A percentile compares a stretch with the other conserved stretches of the same genome.
Evolutionary conservation across 352 stramenopile species (phyloP).

Genomic region (Bremia lactucae): DNA sequence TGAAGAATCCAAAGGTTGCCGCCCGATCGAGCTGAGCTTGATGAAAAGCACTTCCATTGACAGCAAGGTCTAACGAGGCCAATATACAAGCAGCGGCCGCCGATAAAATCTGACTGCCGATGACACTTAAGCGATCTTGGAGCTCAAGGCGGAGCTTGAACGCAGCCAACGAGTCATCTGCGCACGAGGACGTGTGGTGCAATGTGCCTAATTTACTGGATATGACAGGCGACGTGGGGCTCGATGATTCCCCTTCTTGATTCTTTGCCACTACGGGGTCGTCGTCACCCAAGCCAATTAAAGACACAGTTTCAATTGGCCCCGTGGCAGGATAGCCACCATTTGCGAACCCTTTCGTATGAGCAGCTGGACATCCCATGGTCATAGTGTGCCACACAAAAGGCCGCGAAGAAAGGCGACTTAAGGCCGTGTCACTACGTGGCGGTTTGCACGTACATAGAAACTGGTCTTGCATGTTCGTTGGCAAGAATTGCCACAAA

Average conservation of each 20-base stretch:
- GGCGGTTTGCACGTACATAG: conserved; percentile 42
- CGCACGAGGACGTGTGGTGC: conserved; percentile 6
- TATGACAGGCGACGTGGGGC: conserved; percentile 26
- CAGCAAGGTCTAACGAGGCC: conserved; percentile 54
- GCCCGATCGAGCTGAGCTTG: conserved; percentile 44
- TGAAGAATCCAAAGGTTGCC: conserved; percentile 45
- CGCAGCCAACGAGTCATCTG: conserved; percentile 35
- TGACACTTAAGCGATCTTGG: conserved; percentile 57
- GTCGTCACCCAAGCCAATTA: conserved; percentile 21
- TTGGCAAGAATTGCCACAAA: conserved; percentile 68
- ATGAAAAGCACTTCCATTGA: conserved; percentile 44
- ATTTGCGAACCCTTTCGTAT: conserved; percentile 73
- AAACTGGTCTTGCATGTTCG: conserved; percentile 83
- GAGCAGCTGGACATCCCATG: conserved; percentile 69
- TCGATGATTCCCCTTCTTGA: conserved; percentile 11
- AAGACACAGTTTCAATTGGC: conserved; percentile 12
- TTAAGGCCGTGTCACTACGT: conserved; percentile 3
- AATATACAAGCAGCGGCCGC: conserved; percentile 54
- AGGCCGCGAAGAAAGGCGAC: conserved; percentile 17
- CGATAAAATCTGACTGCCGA: conserved; percentile 68
- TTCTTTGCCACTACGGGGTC: conserved; percentile 20
- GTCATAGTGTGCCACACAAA: conserved; percentile 83
- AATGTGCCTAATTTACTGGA: conserved; percentile 6
- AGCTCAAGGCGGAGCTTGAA: conserved; percentile 61
- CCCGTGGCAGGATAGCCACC: conserved; percentile 36